phyloP scores from a whole-genome alignment of 2,329 filamentous ascomycete species.

The Furcasterigmium furcatum region DNA sequence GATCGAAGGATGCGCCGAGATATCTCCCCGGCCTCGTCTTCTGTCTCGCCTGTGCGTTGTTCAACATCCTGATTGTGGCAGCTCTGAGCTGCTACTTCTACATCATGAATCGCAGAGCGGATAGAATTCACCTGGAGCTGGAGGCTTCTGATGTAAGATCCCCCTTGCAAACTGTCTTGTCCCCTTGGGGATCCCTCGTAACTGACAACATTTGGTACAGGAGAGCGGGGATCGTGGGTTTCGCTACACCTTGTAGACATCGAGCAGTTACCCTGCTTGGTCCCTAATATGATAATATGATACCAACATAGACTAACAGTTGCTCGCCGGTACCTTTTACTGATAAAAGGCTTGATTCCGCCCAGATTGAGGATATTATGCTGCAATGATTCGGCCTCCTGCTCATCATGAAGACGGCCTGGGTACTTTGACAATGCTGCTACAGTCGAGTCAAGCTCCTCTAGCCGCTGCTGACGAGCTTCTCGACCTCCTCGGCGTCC shows the following conservation, averaged over 20 bases:
- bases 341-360: too few relatives aligned
- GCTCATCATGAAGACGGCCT: too few relatives aligned
- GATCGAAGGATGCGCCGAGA: slow-evolving; percentile 5
- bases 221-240: slow-evolving; percentile 7
- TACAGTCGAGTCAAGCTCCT: too few relatives aligned
- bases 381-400: too few relatives aligned
- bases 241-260: slow-evolving; percentile 5
- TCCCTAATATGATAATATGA: too few relatives aligned
- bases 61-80: slow-evolving; percentile 5
- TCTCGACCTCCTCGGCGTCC: slow-evolving; percentile 60
- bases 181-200: not conserved
- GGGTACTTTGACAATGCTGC: too few relatives aligned
- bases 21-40: slow-evolving; percentile 7
- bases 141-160: slow-evolving; percentile 8
- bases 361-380: too few relatives aligned
- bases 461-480: slow-evolving; percentile 27
- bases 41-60: slow-evolving; percentile 6
- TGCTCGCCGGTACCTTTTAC: too few relatives aligned
- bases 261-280: too few relatives aligned
- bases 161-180: rapidly evolving
- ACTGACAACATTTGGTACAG: not conserved
- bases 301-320: too few relatives aligned
- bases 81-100: slow-evolving; percentile 6
- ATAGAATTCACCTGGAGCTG: slow-evolving; percentile 5
- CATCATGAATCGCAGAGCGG: slow-evolving; percentile 4